These are phyloP conservation scores for Melaleuca quinquenervia DNA, from an alignment of 345 rosid species.

Conservation along the genomic window DNA sequence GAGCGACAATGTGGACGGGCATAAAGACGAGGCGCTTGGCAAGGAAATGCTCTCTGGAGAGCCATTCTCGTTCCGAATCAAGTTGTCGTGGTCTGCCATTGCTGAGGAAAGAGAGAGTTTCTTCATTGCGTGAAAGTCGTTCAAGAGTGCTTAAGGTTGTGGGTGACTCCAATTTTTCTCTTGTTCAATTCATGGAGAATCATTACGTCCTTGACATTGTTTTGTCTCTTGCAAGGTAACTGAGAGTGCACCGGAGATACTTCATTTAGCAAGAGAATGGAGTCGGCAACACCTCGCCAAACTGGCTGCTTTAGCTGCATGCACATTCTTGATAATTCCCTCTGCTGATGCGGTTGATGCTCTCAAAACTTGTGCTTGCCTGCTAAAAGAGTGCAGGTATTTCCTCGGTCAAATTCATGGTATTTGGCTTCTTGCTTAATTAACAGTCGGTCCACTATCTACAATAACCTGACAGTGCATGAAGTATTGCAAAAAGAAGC, in stretches of 20 bases:
- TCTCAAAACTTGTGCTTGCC: conserved; percentile 87
- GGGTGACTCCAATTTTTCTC: conserved; percentile 2
- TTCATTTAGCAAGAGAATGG: conserved; percentile 24
- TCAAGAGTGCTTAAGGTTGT: conserved; percentile 20
- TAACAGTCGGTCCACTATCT: neutral
- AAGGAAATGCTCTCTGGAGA: neutral
- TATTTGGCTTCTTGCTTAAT: neutral
- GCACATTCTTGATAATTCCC: conserved; percentile 56
- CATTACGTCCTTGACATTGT: conserved; percentile 8
- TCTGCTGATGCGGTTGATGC: conserved; percentile 90
- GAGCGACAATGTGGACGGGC: neutral
- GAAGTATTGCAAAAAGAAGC: neutral
- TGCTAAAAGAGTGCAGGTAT: conserved; percentile 89
- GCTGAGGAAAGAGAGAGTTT: conserved; percentile 19
- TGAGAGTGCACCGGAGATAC: conserved; percentile 4
- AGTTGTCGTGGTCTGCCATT: neutral
- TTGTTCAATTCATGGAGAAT: neutral
- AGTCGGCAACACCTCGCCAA: conserved; percentile 24
- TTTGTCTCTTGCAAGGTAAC: conserved; percentile 18
- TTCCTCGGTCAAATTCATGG: neutral
- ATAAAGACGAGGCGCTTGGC: neutral
- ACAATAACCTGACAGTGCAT: neutral
- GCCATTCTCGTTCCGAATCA: neutral
- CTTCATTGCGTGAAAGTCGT: conserved; percentile 7
- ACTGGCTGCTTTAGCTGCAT: conserved; percentile 47